phyloP scores from a whole-genome alignment of 2,329 filamentous ascomycete species.

The Macroventuria anomochaeta region DNA sequence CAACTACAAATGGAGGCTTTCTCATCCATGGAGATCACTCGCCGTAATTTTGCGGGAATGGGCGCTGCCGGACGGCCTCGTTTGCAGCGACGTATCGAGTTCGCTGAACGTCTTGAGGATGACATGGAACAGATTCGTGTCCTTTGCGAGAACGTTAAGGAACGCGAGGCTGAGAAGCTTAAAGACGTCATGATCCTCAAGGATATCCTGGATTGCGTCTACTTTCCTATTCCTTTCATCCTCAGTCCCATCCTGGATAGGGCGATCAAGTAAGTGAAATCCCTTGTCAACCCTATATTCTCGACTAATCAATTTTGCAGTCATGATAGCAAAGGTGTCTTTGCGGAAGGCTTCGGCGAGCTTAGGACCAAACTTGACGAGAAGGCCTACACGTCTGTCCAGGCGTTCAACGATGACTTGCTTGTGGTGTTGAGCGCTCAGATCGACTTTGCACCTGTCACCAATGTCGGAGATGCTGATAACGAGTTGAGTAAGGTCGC shows the following conservation, averaged over 20 bases:
- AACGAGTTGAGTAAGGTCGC: slow-evolving; percentile 51
- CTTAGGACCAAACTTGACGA: slow-evolving; percentile 62
- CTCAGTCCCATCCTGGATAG: slow-evolving; percentile 80
- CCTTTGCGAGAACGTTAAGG: slow-evolving; percentile 73
- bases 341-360: slow-evolving; percentile 60
- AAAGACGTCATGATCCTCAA: slow-evolving; percentile 77
- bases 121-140: slow-evolving; percentile 79
- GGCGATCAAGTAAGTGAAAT: slow-evolving; percentile 76
- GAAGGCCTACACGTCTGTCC: slow-evolving; percentile 66
- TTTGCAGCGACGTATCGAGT: slow-evolving; percentile 83
- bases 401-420: slow-evolving; percentile 66
- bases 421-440: slow-evolving; percentile 62
- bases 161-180: slow-evolving; percentile 79
- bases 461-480: slow-evolving; percentile 50
- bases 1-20: slow-evolving; percentile 96
- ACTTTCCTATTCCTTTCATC: slow-evolving; percentile 84
- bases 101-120: slow-evolving; percentile 75
- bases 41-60: slow-evolving; percentile 95
- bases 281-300: slow-evolving; percentile 2
- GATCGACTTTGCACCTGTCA: slow-evolving; percentile 57
- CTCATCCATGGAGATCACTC: slow-evolving; percentile 94
- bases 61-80: slow-evolving; percentile 80
- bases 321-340: slow-evolving; percentile 59
- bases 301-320: slow-evolving; percentile 24
- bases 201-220: slow-evolving; percentile 83